Base-by-base conservation (phyloP, 495 filamentous ascomycete genomes). In the Penicillium manginii region DNA sequence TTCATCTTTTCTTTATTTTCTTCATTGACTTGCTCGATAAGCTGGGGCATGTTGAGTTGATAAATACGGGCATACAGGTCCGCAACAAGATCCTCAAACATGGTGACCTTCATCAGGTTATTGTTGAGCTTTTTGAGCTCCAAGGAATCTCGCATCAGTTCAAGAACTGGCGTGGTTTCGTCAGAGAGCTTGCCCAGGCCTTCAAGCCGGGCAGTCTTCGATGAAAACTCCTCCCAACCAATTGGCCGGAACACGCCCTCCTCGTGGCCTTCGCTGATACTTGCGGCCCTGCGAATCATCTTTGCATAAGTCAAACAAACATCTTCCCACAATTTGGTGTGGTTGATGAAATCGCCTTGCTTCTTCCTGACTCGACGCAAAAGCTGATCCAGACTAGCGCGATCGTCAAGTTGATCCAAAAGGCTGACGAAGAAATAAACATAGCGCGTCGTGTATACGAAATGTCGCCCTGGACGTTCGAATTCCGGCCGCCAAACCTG, bases 401-500 rank as follows among this genome's bases (percentile, higher is more conserved):
- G 84, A 64, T 99, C 94, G 52, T 89, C 86, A 33, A 92, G 78
- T 50, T 90, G 81, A 50, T 85, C 84, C 15, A 97, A 82, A 11
- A 99, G 78, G 39, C 78, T 73, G 32, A 88, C 81, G 68, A 96
- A 89, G 61, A 92, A 93, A 37, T 86, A 82, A 5, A 92, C 90
- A 70, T 99, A 99, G 54, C 89, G 88, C 48, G 88, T 86, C 15
- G 91, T 97, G 73, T 96, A 99, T 35, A 97, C 91, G 65, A 94
- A 94, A 66, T 98, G 96, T 42, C 94, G 81, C 0, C 94, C 94
- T 5, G 92, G 86, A 18, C 94, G 86, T 73, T 99, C 94, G 53
- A 88, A 84, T 52, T 97, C 93, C 21, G 94, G 96, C 58, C 91
- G 92, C 94, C 94, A 99, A 12, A 99, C 93, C 71, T 96, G 91